Base-by-base conservation (phyloP, 805 yeast species). In the Yueomyces sp. region DNA sequence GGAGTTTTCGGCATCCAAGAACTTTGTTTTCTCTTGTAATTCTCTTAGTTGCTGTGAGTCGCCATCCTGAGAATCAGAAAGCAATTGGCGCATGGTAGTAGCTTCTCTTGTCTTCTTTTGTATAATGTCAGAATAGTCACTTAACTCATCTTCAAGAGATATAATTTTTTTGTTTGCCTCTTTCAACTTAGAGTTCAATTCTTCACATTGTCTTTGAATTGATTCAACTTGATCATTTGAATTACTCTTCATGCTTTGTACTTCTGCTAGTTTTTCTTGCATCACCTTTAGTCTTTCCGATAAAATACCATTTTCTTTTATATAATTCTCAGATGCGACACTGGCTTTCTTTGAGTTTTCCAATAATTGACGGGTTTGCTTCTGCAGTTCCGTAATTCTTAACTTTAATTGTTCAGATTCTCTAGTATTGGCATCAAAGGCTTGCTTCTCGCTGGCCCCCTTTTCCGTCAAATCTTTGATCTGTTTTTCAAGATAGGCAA, bases 31-130 rank as follows among this genome's bases (percentile, higher is more conserved):
- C 3, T 68, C 68, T 41, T 67, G 73, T 26, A 79, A 59, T 34
- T 82, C 86, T n/a, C 65, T 64, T n/a, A 73, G 59, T 44, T 73
- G 74, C 2, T 55, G 49, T 33, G 70, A 72, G 38, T 74, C 71
- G 36, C 67, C 71, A 39, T 76, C 78, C 52, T 87, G 90, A 4
- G 75, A 70, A 39, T 85, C 95, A 40, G 75, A 60, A 30, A 88
- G 55, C 36, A 85, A 59, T 46, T 83, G 67, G 51, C 94, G 71
- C 62, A 87, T 74, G 0, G 85, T 77, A 1, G 79, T 68, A 0
- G 85, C 71, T 61, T 90, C 97, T 42, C 88, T 69, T 0, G 84
- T 77, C 47, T 94, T 74, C 54, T 87, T 95, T 54, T 81, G 92
- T 2, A 88, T 62, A 60, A 79, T 68, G 32, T 75, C 72, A 44